A percentile compares a stretch with the other conserved stretches of the same genome.
phyloP scores from a whole-genome alignment of 2,329 filamentous ascomycete species.

The Lachnellula cervina region DNA sequence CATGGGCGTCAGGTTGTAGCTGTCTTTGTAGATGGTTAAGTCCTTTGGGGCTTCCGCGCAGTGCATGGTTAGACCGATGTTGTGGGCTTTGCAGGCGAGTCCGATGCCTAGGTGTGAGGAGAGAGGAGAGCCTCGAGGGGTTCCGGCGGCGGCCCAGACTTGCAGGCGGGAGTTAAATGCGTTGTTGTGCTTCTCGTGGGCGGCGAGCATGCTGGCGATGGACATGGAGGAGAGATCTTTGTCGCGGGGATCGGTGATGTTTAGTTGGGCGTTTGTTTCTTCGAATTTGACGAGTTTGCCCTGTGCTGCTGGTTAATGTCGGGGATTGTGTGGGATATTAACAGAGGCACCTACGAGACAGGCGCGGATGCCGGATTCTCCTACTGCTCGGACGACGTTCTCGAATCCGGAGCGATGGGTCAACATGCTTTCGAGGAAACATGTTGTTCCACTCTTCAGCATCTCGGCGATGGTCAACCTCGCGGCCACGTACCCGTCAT shows the following conservation, averaged over 20 bases:
- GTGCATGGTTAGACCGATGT: conserved; percentile 44
- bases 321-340: background rate
- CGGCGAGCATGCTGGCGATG: conserved; percentile 30
- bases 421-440: conserved; percentile 49
- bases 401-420: conserved; percentile 43
- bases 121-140: conserved; percentile 41
- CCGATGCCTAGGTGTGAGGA: conserved; percentile 38
- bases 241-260: conserved; percentile 35
- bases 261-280: conserved; percentile 32
- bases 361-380: conserved; percentile 40
- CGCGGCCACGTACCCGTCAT: conserved; percentile 45
- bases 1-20: conserved; percentile 40
- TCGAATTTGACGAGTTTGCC: conserved; percentile 37
- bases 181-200: conserved; percentile 36
- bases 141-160: conserved; percentile 44
- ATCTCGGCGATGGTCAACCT: conserved; percentile 46
- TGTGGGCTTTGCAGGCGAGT: conserved; percentile 34
- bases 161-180: conserved; percentile 38
- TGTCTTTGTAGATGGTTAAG: conserved; percentile 33
- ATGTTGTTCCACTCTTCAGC: conserved; percentile 45
- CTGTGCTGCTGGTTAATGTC: conserved; percentile 9
- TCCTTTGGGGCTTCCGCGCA: conserved; percentile 41
- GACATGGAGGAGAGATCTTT: conserved; percentile 35
- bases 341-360: conserved; percentile 22
- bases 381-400: conserved; percentile 38